Evolutionary conservation across 1,284 basidiomycete genomes (phyloP).

Genomic region (Vanrija sp.): DNA sequence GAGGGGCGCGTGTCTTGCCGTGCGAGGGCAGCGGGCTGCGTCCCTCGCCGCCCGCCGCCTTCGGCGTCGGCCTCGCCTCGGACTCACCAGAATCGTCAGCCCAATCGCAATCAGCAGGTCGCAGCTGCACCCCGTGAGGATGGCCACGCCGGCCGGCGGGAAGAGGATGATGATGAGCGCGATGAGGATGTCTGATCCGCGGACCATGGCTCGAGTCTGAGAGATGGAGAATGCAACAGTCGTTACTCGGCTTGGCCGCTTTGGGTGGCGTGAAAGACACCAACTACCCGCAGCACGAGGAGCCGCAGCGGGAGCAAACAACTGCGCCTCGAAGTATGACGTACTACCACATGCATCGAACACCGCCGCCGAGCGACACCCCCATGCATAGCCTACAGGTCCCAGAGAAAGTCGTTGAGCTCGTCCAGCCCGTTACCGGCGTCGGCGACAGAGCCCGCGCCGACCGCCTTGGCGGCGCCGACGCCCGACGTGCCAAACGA

Average conservation of each 20-base stretch:
- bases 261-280: not conserved
- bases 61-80: no score
- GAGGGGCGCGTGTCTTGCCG: no score
- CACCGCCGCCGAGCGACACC: not conserved
- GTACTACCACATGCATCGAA: not conserved
- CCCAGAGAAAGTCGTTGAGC: conserved; percentile 32
- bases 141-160: conserved; percentile 58
- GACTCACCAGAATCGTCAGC: conserved; percentile 22
- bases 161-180: conserved; percentile 57
- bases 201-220: conserved; percentile 32
- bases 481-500: conserved; percentile 33
- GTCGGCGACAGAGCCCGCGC: not conserved
- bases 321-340: not conserved
- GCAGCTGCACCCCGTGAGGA: conserved; percentile 72
- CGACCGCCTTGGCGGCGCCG: conserved; percentile 15
- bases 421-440: conserved; percentile 38
- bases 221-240: not conserved
- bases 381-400: conserved; percentile 11
- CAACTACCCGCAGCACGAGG: no score
- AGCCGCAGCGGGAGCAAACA: not conserved
- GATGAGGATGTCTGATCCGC: conserved; percentile 42
- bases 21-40: no score
- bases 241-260: not conserved
- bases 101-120: conserved; percentile 74
- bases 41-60: no score